A percentile compares a stretch with the other conserved stretches of the same genome.
Conservation (phyloP, 2,329 filamentous ascomycete genomes). For the Rhexocercosporidium sp. region DNA sequence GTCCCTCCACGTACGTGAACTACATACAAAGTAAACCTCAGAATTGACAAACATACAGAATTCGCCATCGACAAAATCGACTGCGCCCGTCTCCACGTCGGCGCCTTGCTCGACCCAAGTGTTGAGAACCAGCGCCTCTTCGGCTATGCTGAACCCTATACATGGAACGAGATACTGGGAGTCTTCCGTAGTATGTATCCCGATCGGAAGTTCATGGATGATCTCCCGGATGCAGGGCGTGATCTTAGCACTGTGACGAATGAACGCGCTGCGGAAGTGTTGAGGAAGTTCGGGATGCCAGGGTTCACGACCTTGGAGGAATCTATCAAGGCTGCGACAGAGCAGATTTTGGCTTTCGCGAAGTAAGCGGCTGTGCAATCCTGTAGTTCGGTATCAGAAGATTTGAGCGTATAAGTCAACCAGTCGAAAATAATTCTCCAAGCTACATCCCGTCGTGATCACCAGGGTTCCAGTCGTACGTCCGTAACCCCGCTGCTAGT, state of each 20-base stretch:
- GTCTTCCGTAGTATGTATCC: slow-evolving; percentile 37
- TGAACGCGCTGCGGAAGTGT: slow-evolving; percentile 27
- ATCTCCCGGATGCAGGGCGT: slow-evolving; percentile 29
- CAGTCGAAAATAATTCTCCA: too few species aligned
- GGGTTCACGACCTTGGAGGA: slow-evolving; percentile 29
- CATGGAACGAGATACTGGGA: slow-evolving; percentile 28
- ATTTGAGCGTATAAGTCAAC: too few species aligned
- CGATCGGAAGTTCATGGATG: slow-evolving; percentile 32
- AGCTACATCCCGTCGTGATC: not conserved
- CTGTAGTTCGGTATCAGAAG: too few species aligned
- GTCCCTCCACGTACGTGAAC: slow-evolving; percentile 21
- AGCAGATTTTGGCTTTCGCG: slow-evolving; percentile 3
- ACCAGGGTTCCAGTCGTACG: not conserved
- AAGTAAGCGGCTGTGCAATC: not conserved
- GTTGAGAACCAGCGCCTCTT: slow-evolving; percentile 39
- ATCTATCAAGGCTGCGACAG: slow-evolving; percentile 17
- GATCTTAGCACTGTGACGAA: slow-evolving; percentile 33
- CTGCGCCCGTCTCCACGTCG: slow-evolving; percentile 40
- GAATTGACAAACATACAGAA: not conserved
- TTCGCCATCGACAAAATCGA: slow-evolving; percentile 26
- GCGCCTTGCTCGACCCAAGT: slow-evolving; percentile 37
- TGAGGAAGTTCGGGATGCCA: slow-evolving; percentile 28
- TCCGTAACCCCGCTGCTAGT: not conserved
- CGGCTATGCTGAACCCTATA: slow-evolving; percentile 35
- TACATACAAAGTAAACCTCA: not conserved